These are phyloP conservation scores for Peronospora farinosa DNA, from an alignment of 352 stramenopile species.

Conservation along the genomic window DNA sequence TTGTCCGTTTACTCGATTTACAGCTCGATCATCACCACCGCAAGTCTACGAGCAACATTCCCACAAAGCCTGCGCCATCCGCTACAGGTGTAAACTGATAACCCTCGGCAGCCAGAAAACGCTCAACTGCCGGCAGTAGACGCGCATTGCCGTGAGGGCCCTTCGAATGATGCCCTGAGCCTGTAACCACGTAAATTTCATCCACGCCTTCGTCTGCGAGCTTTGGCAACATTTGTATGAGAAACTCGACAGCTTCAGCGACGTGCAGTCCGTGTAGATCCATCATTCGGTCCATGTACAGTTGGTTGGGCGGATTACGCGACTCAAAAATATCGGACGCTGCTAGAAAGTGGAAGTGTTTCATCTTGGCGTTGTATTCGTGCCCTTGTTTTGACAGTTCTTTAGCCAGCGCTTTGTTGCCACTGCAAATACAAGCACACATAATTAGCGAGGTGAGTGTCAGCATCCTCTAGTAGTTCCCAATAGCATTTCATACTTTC, in stretches of 20 bases:
- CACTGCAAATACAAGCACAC: slow-evolving; percentile 33
- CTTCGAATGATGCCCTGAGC: slow-evolving; percentile 80
- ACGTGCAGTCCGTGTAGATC: slow-evolving; percentile 82
- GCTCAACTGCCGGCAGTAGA: slow-evolving; percentile 69
- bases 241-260: slow-evolving; percentile 70
- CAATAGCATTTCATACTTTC: slow-evolving; percentile 38
- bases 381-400: slow-evolving; percentile 70
- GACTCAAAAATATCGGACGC: slow-evolving; percentile 74
- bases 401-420: slow-evolving; percentile 68
- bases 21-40: slow-evolving; percentile 49
- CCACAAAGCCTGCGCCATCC: slow-evolving; percentile 68
- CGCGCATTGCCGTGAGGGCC: slow-evolving; percentile 55
- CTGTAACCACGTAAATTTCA: slow-evolving; percentile 74
- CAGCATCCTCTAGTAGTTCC: neutral
- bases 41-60: slow-evolving; percentile 81
- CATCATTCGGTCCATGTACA: slow-evolving; percentile 75
- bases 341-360: slow-evolving; percentile 68
- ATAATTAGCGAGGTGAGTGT: slow-evolving; percentile 11
- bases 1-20: slow-evolving; percentile 24
- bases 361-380: slow-evolving; percentile 82
- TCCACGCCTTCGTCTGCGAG: slow-evolving; percentile 66
- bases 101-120: slow-evolving; percentile 65
- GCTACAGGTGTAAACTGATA: slow-evolving; percentile 69
- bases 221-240: slow-evolving; percentile 63
- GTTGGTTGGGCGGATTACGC: slow-evolving; percentile 65